phyloP scores from a whole-genome alignment of 352 stramenopile genomes.

The Phytophthora podocarpi region DNA sequence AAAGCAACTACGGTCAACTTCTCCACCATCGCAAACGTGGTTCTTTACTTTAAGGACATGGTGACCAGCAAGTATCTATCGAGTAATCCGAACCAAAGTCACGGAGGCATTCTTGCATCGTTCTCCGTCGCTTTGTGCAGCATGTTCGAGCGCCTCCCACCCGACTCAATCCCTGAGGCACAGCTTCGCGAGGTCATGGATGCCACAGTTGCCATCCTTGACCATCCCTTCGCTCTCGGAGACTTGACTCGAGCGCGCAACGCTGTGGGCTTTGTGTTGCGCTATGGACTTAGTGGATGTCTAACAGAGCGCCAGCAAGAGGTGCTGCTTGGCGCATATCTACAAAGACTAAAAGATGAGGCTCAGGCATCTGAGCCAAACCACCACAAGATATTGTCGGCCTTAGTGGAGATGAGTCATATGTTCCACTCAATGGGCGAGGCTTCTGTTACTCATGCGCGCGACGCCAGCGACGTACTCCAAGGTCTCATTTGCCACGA shows the following conservation, averaged over 20 bases:
- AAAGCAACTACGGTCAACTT: conserved; percentile 71
- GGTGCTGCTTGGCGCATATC: conserved; percentile 58
- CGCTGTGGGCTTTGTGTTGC: conserved; percentile 75
- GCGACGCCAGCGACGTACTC: conserved; percentile 43
- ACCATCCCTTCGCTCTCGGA: conserved; percentile 71
- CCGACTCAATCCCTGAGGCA: conserved; percentile 60
- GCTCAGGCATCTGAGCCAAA: conserved; percentile 40
- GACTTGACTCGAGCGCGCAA: conserved; percentile 84
- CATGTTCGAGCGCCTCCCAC: conserved; percentile 77
- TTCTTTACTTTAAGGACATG: conserved; percentile 83
- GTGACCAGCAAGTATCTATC: conserved; percentile 67
- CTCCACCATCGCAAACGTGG: conserved; percentile 72
- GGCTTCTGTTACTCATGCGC: conserved; percentile 50
- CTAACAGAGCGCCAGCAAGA: conserved; percentile 78
- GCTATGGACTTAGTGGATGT: conserved; percentile 60
- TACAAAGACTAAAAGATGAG: conserved; percentile 57
- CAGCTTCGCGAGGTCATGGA: conserved; percentile 77
- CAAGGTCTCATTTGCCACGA: conserved; percentile 59
- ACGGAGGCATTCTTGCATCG: conserved; percentile 73
- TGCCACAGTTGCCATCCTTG: conserved; percentile 66
- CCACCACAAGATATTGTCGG: conserved; percentile 71
- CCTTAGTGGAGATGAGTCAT: conserved; percentile 69
- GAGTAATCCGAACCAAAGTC: conserved; percentile 48
- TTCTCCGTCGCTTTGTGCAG: conserved; percentile 76
- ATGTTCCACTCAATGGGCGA: conserved; percentile 76